These are phyloP conservation scores for Anthoceros angustus DNA, from an alignment of 225 moss, liverwort and hornwort genomes.

Conservation along the genomic window DNA sequence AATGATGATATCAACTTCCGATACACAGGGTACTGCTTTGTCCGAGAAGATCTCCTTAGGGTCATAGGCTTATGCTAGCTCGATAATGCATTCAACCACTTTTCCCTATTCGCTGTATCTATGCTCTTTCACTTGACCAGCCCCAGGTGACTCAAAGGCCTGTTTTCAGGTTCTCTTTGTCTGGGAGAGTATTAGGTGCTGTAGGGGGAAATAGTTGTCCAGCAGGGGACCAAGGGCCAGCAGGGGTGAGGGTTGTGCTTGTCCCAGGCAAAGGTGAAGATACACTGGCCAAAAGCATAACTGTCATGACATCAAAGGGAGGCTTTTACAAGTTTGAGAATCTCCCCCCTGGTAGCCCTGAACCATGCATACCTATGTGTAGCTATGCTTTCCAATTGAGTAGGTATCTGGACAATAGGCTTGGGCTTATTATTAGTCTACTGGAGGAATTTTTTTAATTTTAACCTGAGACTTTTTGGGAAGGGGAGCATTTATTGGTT, in stretches of 20 bases:
- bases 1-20: constrained; percentile 87
- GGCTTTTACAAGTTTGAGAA: constrained; percentile 60
- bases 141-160: not conserved
- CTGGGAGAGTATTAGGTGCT: constrained; percentile 52
- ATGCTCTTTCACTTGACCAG: no score
- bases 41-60: not conserved
- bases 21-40: constrained; percentile 43
- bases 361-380: constrained; percentile 8
- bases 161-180: constrained; percentile 37
- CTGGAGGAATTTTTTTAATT: no score
- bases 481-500: no score
- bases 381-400: not conserved
- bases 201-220: constrained; percentile 44
- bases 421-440: no score
- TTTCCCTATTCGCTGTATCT: no score
- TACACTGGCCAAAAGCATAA: constrained; percentile 11
- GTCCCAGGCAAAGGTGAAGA: constrained; percentile 16
- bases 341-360: constrained; percentile 35
- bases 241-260: constrained; percentile 38
- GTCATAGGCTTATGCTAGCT: not conserved
- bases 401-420: not conserved
- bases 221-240: constrained; percentile 48
- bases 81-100: no score
- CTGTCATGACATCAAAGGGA: constrained; percentile 34
- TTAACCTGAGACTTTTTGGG: no score